A percentile compares a stretch with the other conserved stretches of the same genome.
Conservation (phyloP, 495 filamentous ascomycete genomes). For the Talaromyces proteolyticus region DNA sequence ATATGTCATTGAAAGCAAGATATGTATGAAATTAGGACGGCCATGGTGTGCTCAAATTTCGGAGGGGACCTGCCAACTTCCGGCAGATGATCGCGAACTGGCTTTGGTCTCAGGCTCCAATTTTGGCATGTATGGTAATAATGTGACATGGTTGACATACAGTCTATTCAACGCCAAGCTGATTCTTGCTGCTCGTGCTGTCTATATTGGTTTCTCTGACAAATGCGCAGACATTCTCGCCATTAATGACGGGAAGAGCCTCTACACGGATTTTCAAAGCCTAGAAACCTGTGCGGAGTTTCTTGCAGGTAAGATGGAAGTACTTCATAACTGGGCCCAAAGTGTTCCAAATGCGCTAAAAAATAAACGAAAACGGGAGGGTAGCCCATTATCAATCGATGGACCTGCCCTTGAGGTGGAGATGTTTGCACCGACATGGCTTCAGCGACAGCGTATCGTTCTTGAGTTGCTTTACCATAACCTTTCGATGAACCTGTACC, state of each 20-base stretch:
- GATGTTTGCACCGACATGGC: conserved; percentile 21
- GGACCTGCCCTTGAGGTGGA: conserved; percentile 28
- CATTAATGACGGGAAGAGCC: background rate
- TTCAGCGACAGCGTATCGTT: conserved; percentile 22
- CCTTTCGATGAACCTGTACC: conserved; percentile 15
- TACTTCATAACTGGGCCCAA: conserved; percentile 25
- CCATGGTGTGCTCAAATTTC: background rate
- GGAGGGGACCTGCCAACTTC: background rate
- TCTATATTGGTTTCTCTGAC: background rate
- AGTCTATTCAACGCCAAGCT: background rate
- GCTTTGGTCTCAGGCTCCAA: background rate
- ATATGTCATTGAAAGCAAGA: conserved; percentile 7
- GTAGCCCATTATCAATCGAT: conserved; percentile 33
- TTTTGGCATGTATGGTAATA: no score
- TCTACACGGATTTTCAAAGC: conserved; percentile 3
- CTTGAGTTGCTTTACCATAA: conserved; percentile 26
- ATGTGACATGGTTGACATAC: background rate
- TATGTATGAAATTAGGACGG: conserved; percentile 8
- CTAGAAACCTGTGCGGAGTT: conserved; percentile 21
- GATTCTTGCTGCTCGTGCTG: conserved; percentile 2
- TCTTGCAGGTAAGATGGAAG: conserved; percentile 18
- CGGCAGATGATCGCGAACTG: background rate
- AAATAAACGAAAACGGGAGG: conserved; percentile 19
- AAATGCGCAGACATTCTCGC: background rate
- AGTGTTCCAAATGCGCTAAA: conserved; percentile 31